Percentiles rank a stretch among this genome's conserved stretches.
These are phyloP conservation scores for Boletellus emodensis DNA, from an alignment of 768 basidiomycete species.

Conservation along the genomic window DNA sequence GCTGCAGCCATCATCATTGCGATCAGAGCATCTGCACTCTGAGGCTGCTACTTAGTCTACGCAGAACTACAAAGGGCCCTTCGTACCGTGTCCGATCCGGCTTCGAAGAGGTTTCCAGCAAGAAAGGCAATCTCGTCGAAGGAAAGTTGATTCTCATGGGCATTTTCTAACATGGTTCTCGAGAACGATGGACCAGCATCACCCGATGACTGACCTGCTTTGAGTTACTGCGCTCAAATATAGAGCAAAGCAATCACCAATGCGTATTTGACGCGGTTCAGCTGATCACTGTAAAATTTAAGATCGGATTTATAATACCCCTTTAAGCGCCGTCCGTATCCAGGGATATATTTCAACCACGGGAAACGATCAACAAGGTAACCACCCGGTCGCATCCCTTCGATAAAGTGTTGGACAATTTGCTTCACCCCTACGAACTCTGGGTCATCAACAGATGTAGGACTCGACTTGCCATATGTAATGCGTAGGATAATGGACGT, in stretches of 20 bases:
- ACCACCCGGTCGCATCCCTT: conserved; percentile 29
- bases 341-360: conserved; percentile 46
- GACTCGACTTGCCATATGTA: conserved; percentile 21
- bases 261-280: conserved; percentile 40
- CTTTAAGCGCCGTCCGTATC: conserved; percentile 52
- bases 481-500: conserved; percentile 24
- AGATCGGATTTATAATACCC: conserved; percentile 50
- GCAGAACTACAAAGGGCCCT: neutral
- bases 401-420: conserved; percentile 24
- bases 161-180: conserved; percentile 49
- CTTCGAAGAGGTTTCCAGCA: conserved; percentile 57
- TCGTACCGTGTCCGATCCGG: conserved; percentile 52
- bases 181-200: conserved; percentile 39
- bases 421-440: conserved; percentile 18
- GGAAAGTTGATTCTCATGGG: conserved; percentile 44
- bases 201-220: conserved; percentile 5
- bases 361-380: conserved; percentile 36
- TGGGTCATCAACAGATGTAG: conserved; percentile 20
- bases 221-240: neutral
- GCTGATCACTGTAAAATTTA: conserved; percentile 45
- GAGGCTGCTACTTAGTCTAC: neutral
- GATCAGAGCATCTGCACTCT: conserved; percentile 25
- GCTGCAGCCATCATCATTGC: conserved; percentile 51
- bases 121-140: conserved; percentile 55
- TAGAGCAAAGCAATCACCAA: conserved; percentile 30